Percentiles rank a stretch among this genome's conserved stretches.
Evolutionary conservation across 352 stramenopile species (phyloP).

Genomic region (Sclerospora graminicola): DNA sequence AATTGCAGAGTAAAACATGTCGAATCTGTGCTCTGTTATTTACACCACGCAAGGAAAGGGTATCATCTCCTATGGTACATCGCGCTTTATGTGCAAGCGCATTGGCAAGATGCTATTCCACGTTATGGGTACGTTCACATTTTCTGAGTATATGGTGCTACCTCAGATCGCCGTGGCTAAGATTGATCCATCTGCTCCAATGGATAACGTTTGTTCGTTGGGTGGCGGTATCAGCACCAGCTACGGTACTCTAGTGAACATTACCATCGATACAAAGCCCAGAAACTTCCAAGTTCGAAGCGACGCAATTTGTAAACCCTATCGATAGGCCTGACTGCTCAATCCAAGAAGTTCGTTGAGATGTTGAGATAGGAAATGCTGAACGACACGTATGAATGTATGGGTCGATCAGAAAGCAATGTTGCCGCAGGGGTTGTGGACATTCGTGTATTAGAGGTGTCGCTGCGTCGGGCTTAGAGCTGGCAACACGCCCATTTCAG

Average conservation of each 20-base stretch:
- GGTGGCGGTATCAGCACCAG: constrained; percentile 93
- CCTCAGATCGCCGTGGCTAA: constrained; percentile 80
- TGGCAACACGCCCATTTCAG: constrained; percentile 95
- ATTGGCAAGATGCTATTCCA: constrained; percentile 78
- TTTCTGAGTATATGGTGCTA: constrained; percentile 84
- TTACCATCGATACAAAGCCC: constrained; percentile 93
- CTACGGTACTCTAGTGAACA: constrained; percentile 76
- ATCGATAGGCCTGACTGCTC: constrained; percentile 85
- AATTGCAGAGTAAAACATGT: constrained; percentile 84
- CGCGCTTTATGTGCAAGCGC: constrained; percentile 81
- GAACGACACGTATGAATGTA: constrained; percentile 97
- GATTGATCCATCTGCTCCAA: constrained; percentile 48
- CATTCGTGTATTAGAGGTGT: constrained; percentile 95
- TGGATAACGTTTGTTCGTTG: constrained; percentile 90
- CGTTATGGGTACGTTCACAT: constrained; percentile 84
- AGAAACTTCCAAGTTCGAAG: constrained; percentile 94
- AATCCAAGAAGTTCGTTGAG: constrained; percentile 92
- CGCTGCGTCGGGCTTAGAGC: constrained; percentile 93
- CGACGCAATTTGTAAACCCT: constrained; percentile 95
- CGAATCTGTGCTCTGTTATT: constrained; percentile 81
- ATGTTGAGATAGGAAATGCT: constrained; percentile 87
- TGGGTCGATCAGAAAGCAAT: constrained; percentile 91
- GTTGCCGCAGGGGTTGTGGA: constrained; percentile 92
- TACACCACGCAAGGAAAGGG: constrained; percentile 65
- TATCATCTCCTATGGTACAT: constrained; percentile 74